Percentiles rank a stretch among this genome's conserved stretches.
Evolutionary conservation across 2,329 filamentous ascomycete genomes (phyloP).

Genomic region (Chaetomiaceae sp.): DNA sequence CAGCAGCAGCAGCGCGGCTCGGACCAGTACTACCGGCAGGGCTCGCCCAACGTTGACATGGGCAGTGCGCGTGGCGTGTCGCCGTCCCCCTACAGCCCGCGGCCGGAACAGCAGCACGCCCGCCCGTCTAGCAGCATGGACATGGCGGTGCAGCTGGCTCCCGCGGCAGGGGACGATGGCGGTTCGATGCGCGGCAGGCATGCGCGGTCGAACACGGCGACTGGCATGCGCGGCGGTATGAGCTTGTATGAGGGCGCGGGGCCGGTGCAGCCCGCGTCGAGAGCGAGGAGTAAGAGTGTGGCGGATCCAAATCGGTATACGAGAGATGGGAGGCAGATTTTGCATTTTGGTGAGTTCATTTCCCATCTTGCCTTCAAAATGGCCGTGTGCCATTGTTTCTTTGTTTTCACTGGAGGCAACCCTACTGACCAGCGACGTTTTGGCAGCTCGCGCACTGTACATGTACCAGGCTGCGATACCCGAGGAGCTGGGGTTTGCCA

Average conservation of each 20-base stretch:
- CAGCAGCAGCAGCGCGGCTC: slow-evolving; percentile 12
- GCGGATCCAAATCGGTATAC: slow-evolving; percentile 76
- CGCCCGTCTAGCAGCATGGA: slow-evolving; percentile 25
- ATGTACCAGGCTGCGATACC: slow-evolving; percentile 92
- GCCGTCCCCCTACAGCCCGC: slow-evolving; percentile 39
- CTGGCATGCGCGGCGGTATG: slow-evolving; percentile 40
- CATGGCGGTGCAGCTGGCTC: slow-evolving; percentile 65
- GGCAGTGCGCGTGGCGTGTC: slow-evolving; percentile 28
- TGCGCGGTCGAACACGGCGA: background rate
- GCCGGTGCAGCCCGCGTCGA: slow-evolving; percentile 33
- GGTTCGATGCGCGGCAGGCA: slow-evolving; percentile 16
- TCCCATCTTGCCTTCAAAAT: background rate
- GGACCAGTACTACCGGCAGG: slow-evolving; percentile 12
- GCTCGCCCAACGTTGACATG: slow-evolving; percentile 9
- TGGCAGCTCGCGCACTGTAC: slow-evolving; percentile 90
- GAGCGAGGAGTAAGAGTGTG: slow-evolving; percentile 67
- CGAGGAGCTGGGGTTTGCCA: slow-evolving; percentile 86
- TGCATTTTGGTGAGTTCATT: slow-evolving; percentile 84
- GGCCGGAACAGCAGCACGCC: slow-evolving; percentile 30
- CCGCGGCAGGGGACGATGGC: slow-evolving; percentile 21
- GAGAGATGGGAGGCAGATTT: slow-evolving; percentile 75
- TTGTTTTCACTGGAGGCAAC: no score
- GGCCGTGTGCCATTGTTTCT: no score
- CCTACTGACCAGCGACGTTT: no score
- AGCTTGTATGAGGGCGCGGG: slow-evolving; percentile 50